Percentiles rank a stretch among this genome's conserved stretches.
Evolutionary conservation across 2,329 filamentous ascomycete species (phyloP).

Genomic region (Aurifilum marmelostoma): DNA sequence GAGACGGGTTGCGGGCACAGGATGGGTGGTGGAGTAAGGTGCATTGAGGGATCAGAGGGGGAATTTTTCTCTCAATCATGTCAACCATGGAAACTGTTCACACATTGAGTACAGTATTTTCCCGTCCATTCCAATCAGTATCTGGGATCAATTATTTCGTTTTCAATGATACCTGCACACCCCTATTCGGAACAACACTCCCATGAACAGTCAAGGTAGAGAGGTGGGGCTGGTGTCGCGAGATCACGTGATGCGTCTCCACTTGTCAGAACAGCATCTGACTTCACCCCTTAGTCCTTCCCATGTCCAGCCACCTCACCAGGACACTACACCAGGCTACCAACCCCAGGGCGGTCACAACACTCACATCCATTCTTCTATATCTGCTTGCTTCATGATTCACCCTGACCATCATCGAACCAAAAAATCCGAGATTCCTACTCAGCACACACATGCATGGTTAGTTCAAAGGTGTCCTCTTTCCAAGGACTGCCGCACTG

Average conservation of each 20-base stretch:
- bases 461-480: constrained; percentile 31
- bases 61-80: neutral
- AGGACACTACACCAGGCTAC: neutral
- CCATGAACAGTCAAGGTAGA: neutral
- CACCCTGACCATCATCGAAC: neutral
- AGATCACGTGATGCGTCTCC: constrained; percentile 13
- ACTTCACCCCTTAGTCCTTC: neutral
- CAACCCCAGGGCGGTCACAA: neutral
- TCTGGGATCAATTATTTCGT: neutral
- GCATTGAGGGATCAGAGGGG: neutral
- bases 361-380: neutral
- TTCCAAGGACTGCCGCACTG: constrained; percentile 26
- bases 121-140: neutral
- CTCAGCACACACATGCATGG: constrained; percentile 22
- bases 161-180: neutral
- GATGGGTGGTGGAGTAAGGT: constrained; percentile 69
- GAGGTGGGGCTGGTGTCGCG: constrained; percentile 8
- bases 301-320: neutral
- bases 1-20: constrained; percentile 69
- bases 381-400: neutral
- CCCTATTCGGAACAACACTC: neutral
- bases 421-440: neutral
- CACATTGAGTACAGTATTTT: neutral
- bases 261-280: neutral
- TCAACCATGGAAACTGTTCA: neutral